Evolutionary conservation across 441 rosid species (phyloP).

Genomic region (Breynia disticha): DNA sequence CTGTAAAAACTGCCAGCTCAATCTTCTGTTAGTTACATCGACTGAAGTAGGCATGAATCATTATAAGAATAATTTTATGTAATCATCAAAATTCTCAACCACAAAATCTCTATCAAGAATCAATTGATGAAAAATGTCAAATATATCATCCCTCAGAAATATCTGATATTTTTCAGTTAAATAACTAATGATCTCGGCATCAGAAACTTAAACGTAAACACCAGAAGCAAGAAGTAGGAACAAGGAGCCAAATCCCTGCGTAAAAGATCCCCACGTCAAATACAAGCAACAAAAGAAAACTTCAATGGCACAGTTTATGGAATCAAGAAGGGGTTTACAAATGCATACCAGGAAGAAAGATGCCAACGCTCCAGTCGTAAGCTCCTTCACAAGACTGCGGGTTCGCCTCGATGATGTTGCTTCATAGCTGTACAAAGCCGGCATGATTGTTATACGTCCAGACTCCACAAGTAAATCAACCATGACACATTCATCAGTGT

Average conservation of each 20-base stretch:
- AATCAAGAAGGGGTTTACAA: background rate
- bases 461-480: no score
- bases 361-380: slow-evolving; percentile 64
- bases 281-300: slow-evolving; percentile 9
- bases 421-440: slow-evolving; percentile 57
- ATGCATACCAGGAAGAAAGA: slow-evolving; percentile 86
- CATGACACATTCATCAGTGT: no score
- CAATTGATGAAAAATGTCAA: slow-evolving; percentile 8
- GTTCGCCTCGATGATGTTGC: slow-evolving; percentile 66
- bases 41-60: background rate
- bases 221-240: slow-evolving; percentile 88
- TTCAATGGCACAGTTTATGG: no score
- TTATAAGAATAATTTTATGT: background rate
- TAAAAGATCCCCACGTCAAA: slow-evolving; percentile 7
- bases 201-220: slow-evolving; percentile 52
- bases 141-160: no score
- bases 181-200: slow-evolving; percentile 7
- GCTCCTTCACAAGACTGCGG: slow-evolving; percentile 65
- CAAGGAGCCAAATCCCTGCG: slow-evolving; percentile 92
- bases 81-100: slow-evolving; percentile 8
- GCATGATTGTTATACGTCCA: no score
- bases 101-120: slow-evolving; percentile 5
- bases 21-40: no score
- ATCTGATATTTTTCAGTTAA: slow-evolving; percentile 9
- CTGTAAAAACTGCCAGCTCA: no score